These are phyloP conservation scores for Arbutus unedo DNA, from an alignment of 148 eudicot species.

Conservation along the genomic window DNA sequence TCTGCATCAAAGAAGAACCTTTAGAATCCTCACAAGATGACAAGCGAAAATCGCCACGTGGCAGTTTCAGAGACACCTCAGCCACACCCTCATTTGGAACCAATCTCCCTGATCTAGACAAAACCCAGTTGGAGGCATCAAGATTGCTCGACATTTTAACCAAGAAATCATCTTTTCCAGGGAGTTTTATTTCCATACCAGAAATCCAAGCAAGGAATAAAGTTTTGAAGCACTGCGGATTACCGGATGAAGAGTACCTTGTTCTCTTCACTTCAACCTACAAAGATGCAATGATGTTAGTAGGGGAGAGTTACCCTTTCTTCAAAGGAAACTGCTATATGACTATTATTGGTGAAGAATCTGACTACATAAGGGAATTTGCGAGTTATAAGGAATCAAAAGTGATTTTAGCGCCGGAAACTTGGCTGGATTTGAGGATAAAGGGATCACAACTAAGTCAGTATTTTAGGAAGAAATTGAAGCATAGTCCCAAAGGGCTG, in stretches of 20 bases:
- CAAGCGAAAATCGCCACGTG: conserved; percentile 27
- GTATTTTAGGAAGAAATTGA: conserved; percentile 32
- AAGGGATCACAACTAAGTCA: conserved; percentile 42
- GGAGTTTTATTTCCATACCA: conserved; percentile 40
- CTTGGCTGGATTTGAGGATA: conserved; percentile 41
- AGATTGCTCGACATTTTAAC: conserved; percentile 35
- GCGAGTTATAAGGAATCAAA: conserved; percentile 37
- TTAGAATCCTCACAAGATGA: conserved; percentile 20
- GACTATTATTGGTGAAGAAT: conserved; percentile 31
- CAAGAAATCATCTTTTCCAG: conserved; percentile 30
- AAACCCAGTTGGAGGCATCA: conserved; percentile 35
- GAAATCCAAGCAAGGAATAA: conserved; percentile 40
- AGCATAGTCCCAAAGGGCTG: conserved; percentile 35
- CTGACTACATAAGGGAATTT: conserved; percentile 29
- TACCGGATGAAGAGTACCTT: conserved; percentile 34
- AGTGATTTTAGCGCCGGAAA: conserved; percentile 34
- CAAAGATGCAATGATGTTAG: conserved; percentile 42
- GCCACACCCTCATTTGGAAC: conserved; percentile 24
- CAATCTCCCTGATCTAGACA: conserved; percentile 31
- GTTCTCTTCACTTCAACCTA: conserved; percentile 35
- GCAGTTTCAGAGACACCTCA: conserved; percentile 18
- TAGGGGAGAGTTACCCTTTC: conserved; percentile 43
- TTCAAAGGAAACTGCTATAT: conserved; percentile 37
- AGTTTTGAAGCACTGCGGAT: conserved; percentile 37
- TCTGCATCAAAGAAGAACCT: conserved; percentile 42